Base-by-base conservation (phyloP, 2,329 filamentous ascomycete species). In the Chaetomium sp. region DNA sequence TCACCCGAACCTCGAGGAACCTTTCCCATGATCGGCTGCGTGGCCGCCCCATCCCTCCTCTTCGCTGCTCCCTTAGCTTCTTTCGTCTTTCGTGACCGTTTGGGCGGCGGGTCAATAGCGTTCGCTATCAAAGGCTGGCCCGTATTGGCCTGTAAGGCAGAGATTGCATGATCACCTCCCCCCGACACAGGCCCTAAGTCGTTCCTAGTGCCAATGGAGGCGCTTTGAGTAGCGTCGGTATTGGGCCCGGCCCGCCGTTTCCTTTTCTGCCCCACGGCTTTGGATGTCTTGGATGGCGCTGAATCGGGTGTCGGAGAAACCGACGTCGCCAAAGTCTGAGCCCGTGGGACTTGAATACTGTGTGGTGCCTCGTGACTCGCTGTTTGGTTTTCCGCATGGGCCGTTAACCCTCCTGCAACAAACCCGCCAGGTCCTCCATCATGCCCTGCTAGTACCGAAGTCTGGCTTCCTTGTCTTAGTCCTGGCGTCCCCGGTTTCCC, bases 41-140 rank as follows among this genome's bases (percentile, higher is more conserved):
- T 36, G 12, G 59, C 49, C 12, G 59, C 37, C 53, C 43, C 55
- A 49, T 54, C 54, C n/a, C 52, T 55, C 48, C 57, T 61, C 43
- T 62, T 58, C 46, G 69, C 52, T 56, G 57, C 48, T 36, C 58
- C 11, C 50, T 59, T 64, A 12, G 66, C 44, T 11, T 69, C 68
- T 47, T 68, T 71, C 14, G 64, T 65, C 54, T 73, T 75, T 10
- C 71, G 66, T 53, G 71, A 70, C 35, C 71, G 66, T 56, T 75
- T 76, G 2, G 70, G 57, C 42, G 68, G 62, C 10, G 71, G 69
- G 1, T 65, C 54, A 33, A 53, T 7, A 36, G 48, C 35, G 9
- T 53, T 27, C 34, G 52, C 12, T 14, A 45, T 34, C 14, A 41
- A 42, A 8, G 46, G 40, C 5, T 49, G 32, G 7, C 35, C 40